phyloP scores from a whole-genome alignment of 2,329 filamentous ascomycete genomes.

The Colletotrichum spaethianum region DNA sequence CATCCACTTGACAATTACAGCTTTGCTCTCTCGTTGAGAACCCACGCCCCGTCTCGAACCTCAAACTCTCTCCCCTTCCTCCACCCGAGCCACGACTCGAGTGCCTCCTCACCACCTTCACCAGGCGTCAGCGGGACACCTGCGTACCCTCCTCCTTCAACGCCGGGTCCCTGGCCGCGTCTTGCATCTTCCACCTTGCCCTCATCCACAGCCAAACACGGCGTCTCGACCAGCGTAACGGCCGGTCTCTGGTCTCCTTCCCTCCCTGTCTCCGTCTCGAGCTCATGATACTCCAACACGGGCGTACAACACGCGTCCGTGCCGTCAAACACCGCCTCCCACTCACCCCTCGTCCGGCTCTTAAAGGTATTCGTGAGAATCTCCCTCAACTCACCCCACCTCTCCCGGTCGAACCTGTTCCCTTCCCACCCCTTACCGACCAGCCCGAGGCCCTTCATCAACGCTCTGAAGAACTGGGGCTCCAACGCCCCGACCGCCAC shows the following conservation, averaged over 20 bases:
- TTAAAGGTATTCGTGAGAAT: slow-evolving; percentile 77
- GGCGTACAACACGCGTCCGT: slow-evolving; percentile 96
- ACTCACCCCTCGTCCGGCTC: slow-evolving; percentile 79
- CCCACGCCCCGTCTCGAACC: slow-evolving; percentile 74
- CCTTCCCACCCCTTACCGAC: slow-evolving; percentile 64
- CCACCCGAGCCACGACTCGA: slow-evolving; percentile 86
- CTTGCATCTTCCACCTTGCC: slow-evolving; percentile 55
- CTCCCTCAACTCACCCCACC: slow-evolving; percentile 77
- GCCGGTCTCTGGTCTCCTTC: slow-evolving; percentile 80
- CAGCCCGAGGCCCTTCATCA: slow-evolving; percentile 79
- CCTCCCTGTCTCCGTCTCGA: slow-evolving; percentile 66
- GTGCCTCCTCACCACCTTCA: slow-evolving; percentile 77
- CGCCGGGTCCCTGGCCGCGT: slow-evolving; percentile 75
- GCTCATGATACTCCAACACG: slow-evolving; percentile 81
- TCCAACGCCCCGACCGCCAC: slow-evolving; percentile 94
- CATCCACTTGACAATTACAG: slow-evolving; percentile 45
- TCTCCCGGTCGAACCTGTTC: slow-evolving; percentile 69
- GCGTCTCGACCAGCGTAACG: slow-evolving; percentile 79
- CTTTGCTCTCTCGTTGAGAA: slow-evolving; percentile 57
- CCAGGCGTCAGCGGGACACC: slow-evolving; percentile 74
- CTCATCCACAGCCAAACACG: slow-evolving; percentile 73
- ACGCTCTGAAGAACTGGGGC: slow-evolving; percentile 82
- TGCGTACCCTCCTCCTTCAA: slow-evolving; percentile 77
- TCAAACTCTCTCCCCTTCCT: slow-evolving; percentile 78
- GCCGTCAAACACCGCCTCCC: slow-evolving; percentile 89